These are phyloP conservation scores for Yamadazyma pseudoaaseri DNA, from an alignment of 1,139 yeast genomes.

Conservation along the genomic window DNA sequence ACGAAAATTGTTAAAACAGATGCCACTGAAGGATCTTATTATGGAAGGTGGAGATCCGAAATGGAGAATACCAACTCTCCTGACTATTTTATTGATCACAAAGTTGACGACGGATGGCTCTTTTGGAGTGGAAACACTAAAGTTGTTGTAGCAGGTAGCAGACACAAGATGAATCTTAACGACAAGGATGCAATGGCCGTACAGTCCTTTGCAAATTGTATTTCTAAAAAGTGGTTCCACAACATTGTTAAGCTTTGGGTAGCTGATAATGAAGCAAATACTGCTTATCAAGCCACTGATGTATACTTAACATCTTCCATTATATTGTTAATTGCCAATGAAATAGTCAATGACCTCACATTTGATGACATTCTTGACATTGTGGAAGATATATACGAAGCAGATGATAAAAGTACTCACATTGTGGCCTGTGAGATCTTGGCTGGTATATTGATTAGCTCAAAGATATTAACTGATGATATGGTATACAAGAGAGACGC, in stretches of 20 bases:
- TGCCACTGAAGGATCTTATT: conserved; percentile 33
- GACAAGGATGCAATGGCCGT: conserved; percentile 42
- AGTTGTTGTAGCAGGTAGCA: conserved; percentile 36
- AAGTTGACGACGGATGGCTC: conserved; percentile 65
- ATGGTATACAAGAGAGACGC: conserved; percentile 40
- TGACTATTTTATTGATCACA: conserved; percentile 55
- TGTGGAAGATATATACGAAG: conserved; percentile 50
- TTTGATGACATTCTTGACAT: conserved; percentile 51
- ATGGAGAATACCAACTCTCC: conserved; percentile 51
- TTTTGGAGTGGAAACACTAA: conserved; percentile 68
- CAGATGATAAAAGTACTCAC: conserved; percentile 64
- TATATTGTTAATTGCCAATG: conserved; percentile 44
- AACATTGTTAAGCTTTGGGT: conserved; percentile 54
- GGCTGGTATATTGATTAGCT: conserved; percentile 54
- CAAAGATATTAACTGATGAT: conserved; percentile 33
- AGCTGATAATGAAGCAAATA: conserved; percentile 62
- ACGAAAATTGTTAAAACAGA: conserved; percentile 43
- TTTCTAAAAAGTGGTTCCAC: conserved; percentile 60
- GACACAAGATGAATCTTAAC: conserved; percentile 19
- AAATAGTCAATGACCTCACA: conserved; percentile 29
- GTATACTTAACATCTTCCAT: conserved; percentile 52
- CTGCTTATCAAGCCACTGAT: conserved; percentile 61
- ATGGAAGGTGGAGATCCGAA: conserved; percentile 49
- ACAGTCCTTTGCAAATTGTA: conserved; percentile 38
- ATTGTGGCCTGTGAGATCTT: conserved; percentile 61